Evolutionary conservation across 2,329 filamentous ascomycete species (phyloP).

Genomic region (Pezicula rhizophila): DNA sequence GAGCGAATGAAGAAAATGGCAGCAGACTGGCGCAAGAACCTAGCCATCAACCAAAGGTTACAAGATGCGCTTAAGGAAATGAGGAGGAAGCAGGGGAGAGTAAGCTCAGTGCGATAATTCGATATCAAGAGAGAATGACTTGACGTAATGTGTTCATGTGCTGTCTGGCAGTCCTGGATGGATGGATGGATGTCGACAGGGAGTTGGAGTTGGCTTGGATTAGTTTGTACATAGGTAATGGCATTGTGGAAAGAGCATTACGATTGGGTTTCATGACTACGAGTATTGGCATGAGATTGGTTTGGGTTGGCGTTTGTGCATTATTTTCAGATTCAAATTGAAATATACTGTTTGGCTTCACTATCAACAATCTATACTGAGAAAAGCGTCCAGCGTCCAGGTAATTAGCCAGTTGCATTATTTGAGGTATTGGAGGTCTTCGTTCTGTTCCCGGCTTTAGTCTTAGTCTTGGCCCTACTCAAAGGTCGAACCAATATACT

Average conservation of each 20-base stretch:
- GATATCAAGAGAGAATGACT: background rate
- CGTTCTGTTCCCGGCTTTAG: no score
- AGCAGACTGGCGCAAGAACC: slow-evolving; percentile 42
- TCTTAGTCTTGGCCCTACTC: no score
- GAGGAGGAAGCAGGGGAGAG: slow-evolving; percentile 11
- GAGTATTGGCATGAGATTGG: no score
- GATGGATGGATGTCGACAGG: background rate
- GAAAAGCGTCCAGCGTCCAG: no score
- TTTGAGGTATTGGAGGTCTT: no score
- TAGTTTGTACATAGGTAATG: no score
- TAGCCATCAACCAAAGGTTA: slow-evolving; percentile 35
- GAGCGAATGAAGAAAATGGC: slow-evolving; percentile 44
- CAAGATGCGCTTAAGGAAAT: slow-evolving; percentile 21
- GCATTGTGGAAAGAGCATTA: no score
- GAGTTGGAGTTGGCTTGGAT: background rate
- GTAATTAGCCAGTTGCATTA: no score
- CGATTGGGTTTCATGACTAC: no score
- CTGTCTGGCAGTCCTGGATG: background rate
- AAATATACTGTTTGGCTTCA: background rate
- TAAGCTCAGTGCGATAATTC: background rate
- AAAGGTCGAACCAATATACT: no score
- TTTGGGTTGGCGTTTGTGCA: background rate
- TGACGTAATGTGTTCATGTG: background rate
- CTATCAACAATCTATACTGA: no score
- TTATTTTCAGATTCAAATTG: background rate